Conservation (phyloP, 139 green algal genomes). For the Closterium sp. region DNA sequence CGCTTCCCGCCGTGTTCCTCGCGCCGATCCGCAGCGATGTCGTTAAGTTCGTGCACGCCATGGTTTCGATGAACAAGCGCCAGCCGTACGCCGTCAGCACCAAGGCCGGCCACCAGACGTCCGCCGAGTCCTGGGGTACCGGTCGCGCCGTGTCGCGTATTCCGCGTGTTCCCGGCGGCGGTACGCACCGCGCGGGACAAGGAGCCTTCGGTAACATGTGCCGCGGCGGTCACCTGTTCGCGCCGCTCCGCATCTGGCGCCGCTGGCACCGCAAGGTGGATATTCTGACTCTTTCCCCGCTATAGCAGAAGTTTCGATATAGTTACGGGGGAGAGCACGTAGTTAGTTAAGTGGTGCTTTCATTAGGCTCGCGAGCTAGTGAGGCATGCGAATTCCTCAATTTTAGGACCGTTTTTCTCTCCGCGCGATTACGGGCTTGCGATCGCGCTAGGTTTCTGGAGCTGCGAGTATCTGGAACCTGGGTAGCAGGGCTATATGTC, state of each 20-base stretch:
- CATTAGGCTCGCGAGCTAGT: background rate
- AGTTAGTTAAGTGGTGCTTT: background rate
- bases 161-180: slow-evolving; percentile 94
- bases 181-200: slow-evolving; percentile 95
- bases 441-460: background rate
- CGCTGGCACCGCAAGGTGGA: slow-evolving; percentile 96
- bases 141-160: slow-evolving; percentile 99
- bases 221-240: slow-evolving; percentile 97
- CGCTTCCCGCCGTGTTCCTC: slow-evolving; percentile 86
- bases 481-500: too few relatives aligned
- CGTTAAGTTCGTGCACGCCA: slow-evolving; percentile 84
- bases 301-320: background rate
- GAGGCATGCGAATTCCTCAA: background rate
- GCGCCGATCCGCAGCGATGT: slow-evolving; percentile 90
- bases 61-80: slow-evolving; percentile 94
- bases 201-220: slow-evolving; percentile 99
- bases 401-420: background rate
- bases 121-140: slow-evolving; percentile 98
- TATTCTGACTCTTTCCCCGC: slow-evolving; percentile 43
- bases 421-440: background rate
- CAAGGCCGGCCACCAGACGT: slow-evolving; percentile 93
- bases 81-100: slow-evolving; percentile 94
- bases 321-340: background rate
- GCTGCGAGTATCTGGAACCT: too few relatives aligned
- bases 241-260: slow-evolving; percentile 94